Percentiles rank a stretch among this genome's conserved stretches.
Conservation (phyloP, 208 protist species). For the Wallacemonas sp. region DNA sequence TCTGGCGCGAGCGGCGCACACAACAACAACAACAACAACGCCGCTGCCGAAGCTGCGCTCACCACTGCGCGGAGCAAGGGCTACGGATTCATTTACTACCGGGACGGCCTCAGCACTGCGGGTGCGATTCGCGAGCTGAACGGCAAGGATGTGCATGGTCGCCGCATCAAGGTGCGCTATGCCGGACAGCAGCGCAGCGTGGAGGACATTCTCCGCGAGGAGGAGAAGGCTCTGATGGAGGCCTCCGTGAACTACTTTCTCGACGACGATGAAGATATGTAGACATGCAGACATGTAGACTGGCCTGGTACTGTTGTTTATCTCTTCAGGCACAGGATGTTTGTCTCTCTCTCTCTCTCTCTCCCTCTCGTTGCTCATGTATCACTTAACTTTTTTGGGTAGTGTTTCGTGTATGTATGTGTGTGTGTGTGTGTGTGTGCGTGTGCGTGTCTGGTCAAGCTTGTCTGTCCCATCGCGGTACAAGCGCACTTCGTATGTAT, state of each 20-base stretch:
- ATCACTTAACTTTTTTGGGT: neutral
- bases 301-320: neutral
- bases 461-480: too few species aligned
- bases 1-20: too few species aligned
- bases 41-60: conserved; percentile 6
- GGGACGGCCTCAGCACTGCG: conserved; percentile 45
- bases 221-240: conserved; percentile 6
- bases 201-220: conserved; percentile 15
- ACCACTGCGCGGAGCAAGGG: conserved; percentile 70
- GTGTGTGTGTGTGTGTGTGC: conserved; percentile 22
- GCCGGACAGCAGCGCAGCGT: conserved; percentile 53
- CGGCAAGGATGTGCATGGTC: conserved; percentile 45
- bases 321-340: neutral
- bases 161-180: conserved; percentile 66
- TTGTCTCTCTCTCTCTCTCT: neutral
- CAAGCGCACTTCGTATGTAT: too few species aligned
- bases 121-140: conserved; percentile 58
- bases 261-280: conserved; percentile 16
- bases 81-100: conserved; percentile 85
- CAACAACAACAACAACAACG: too few species aligned
- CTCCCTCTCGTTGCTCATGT: neutral
- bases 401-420: too few species aligned
- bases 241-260: neutral
- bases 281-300: conserved; percentile 11
- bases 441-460: too few species aligned